These are phyloP conservation scores for Kuraishia borneana DNA, from an alignment of 805 yeast species.

Conservation along the genomic window DNA sequence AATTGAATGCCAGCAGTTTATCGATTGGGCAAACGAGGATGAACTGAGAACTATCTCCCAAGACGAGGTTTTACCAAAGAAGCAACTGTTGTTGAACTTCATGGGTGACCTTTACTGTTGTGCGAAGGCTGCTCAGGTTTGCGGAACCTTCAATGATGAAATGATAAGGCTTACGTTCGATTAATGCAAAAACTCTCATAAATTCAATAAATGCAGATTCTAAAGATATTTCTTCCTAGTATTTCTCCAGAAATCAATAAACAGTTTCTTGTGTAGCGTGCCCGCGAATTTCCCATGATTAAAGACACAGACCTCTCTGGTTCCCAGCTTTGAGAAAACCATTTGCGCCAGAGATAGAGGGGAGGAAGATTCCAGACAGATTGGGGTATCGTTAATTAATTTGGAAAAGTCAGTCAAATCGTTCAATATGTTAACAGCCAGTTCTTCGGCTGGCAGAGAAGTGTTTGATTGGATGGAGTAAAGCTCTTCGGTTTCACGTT, in stretches of 20 bases:
- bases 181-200: too few species aligned
- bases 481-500: not conserved
- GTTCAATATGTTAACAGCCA: conserved; percentile 6
- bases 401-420: conserved; percentile 26
- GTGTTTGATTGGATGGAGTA: not conserved
- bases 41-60: too few species aligned
- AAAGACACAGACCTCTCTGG: conserved; percentile 32
- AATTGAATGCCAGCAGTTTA: too few species aligned
- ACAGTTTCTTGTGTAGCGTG: conserved; percentile 39
- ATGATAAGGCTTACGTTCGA: too few species aligned
- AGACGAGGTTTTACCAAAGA: too few species aligned
- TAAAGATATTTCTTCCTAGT: too few species aligned
- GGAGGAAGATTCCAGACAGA: conserved; percentile 33
- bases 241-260: conserved; percentile 27
- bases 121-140: too few species aligned
- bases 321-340: conserved; percentile 41
- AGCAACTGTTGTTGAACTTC: too few species aligned
- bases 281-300: conserved; percentile 37
- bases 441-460: conserved; percentile 1
- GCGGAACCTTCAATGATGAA: too few species aligned
- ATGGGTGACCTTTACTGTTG: too few species aligned
- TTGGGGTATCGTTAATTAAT: conserved; percentile 34
- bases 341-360: conserved; percentile 39
- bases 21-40: too few species aligned
- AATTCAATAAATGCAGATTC: too few species aligned